Percentiles rank a stretch among this genome's conserved stretches.
Evolutionary conservation across 352 stramenopile species (phyloP).

Genomic region (Phytophthora kernoviae): DNA sequence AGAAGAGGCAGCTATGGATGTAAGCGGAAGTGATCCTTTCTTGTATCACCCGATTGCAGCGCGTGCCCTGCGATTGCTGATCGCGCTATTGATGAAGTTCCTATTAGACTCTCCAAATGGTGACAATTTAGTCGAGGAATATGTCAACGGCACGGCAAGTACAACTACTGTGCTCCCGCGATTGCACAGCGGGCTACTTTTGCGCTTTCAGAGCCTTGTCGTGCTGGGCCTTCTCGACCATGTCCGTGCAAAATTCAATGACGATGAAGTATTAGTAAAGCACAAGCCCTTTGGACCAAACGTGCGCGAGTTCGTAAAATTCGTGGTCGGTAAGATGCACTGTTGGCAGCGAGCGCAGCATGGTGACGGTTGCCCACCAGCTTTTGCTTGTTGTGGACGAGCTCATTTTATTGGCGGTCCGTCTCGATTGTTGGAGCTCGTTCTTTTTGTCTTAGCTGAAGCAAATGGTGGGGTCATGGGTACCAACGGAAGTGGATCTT

Average conservation of each 20-base stretch:
- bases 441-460: conserved; percentile 63
- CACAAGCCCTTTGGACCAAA: conserved; percentile 63
- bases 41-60: conserved; percentile 53
- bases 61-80: conserved; percentile 48
- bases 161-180: conserved; percentile 40
- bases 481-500: conserved; percentile 15
- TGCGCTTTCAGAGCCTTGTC: conserved; percentile 60
- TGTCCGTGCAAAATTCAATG: conserved; percentile 47
- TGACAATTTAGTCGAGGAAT: conserved; percentile 49
- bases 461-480: conserved; percentile 40
- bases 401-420: conserved; percentile 63
- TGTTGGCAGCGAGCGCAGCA: conserved; percentile 73
- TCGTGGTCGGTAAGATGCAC: conserved; percentile 66
- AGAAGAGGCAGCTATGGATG: conserved; percentile 39
- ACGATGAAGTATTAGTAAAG: conserved; percentile 47
- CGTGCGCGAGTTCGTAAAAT: conserved; percentile 61
- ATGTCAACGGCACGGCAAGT: conserved; percentile 47
- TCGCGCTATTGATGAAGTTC: conserved; percentile 55
- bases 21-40: conserved; percentile 54
- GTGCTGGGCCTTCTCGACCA: conserved; percentile 60
- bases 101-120: conserved; percentile 56
- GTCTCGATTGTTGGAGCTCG: conserved; percentile 56
- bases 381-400: conserved; percentile 54
- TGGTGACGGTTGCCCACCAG: conserved; percentile 54
- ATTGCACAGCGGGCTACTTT: conserved; percentile 49